Evolutionary conservation across 306 rosid genomes (phyloP).

Genomic region (Senna siamea): DNA sequence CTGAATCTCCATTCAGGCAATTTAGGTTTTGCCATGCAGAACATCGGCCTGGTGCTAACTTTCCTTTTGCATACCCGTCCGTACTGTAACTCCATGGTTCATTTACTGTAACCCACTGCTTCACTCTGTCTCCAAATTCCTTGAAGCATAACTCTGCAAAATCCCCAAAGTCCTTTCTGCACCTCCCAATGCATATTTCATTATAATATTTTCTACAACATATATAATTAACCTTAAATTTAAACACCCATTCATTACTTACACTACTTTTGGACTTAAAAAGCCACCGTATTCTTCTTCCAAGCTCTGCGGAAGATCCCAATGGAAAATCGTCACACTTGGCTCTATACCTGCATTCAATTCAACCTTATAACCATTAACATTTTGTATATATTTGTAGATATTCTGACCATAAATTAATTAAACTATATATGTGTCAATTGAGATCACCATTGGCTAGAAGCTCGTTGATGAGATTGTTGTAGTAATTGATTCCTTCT

Average conservation of each 20-base stretch:
- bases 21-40: too few relatives aligned
- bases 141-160: constrained; percentile 45
- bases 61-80: constrained; percentile 42
- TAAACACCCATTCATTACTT: too few relatives aligned
- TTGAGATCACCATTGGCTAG: constrained; percentile 48
- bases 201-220: too few relatives aligned
- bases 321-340: constrained; percentile 60
- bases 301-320: constrained; percentile 69
- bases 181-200: too few relatives aligned
- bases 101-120: constrained; percentile 49
- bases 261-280: constrained; percentile 44
- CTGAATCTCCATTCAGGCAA: constrained; percentile 53
- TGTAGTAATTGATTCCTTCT: constrained; percentile 61
- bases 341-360: constrained; percentile 50
- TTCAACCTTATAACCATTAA: too few relatives aligned
- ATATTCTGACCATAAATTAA: too few relatives aligned
- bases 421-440: too few relatives aligned
- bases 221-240: too few relatives aligned
- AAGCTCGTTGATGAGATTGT: constrained; percentile 60
- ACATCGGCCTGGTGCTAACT: constrained; percentile 48
- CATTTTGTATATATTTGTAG: too few relatives aligned
- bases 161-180: constrained; percentile 42
- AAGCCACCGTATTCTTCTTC: constrained; percentile 66
- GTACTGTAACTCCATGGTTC: constrained; percentile 46
- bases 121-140: constrained; percentile 50